Evolutionary conservation across 768 basidiomycete species (phyloP), one percentile per base, ranked within the genome.

Genomic region (Cyclocybe cylindracea): DNA sequence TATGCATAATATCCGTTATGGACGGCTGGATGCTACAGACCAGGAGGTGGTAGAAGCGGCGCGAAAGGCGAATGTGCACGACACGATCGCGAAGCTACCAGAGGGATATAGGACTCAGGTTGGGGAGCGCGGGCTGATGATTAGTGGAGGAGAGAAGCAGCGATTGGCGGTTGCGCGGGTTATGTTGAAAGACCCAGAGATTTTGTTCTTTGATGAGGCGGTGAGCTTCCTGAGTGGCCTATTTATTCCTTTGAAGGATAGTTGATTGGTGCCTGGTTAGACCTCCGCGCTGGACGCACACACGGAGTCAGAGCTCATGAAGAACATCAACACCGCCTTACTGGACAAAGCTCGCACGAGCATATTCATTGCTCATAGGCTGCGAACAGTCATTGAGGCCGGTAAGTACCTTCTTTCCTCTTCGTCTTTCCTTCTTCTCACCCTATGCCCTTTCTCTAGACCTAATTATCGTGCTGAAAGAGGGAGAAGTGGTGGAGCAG

Each of bases 131-230:
- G 97, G 97, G 4, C 67, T 98, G 65, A 99, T 99, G 97, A 92
- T 99, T 43, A 95, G 92, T 35, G 97, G 97, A 0, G 97, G 97
- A 1, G 97, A 99, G 79, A 99, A 99, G 70, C 97, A 99, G 75
- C 72, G 97, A 45, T 70, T 99, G 60, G 97, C 97, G 2, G 91
- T 99, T 13, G 97, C 97, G 18, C 76, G 97, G 19, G 86, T 95
- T 33, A 70, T 99, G 61, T 70, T 98, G 44, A 98, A 98, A 73
- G 89, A 99, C 67, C 95, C 97, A 0, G 87, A 89, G 10, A 98
- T 98, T 60, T 63, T 98, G 61, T 98, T 98, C 75, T 99, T 99
- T 63, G 97, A 99, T 63, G 97, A 99, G 70, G 97, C 97, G 37
- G 94, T 94, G 59, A 63, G 91, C 16, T 77, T 36, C 13, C 51